Evolutionary conservation across 2,329 filamentous ascomycete species (phyloP).

Genomic region (Boeremia exigua): DNA sequence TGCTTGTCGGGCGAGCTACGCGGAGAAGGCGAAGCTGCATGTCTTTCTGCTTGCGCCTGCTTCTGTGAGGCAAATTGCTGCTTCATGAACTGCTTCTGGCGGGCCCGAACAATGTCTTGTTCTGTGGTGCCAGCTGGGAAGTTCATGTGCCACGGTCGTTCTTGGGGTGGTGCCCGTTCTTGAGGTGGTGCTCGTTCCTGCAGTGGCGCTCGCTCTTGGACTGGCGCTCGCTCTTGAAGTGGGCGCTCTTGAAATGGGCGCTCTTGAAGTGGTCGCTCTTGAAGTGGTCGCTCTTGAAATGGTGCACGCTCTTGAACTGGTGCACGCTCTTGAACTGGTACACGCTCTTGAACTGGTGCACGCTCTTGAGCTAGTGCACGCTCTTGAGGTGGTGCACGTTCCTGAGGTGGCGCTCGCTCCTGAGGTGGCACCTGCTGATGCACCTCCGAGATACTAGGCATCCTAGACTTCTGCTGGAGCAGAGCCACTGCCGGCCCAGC

Average conservation of each 20-base stretch:
- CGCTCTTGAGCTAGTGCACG: too few species aligned
- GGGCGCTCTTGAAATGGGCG: too few species aligned
- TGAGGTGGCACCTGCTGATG: slow-evolving; percentile 17
- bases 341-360: too few species aligned
- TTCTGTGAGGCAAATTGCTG: slow-evolving; percentile 42
- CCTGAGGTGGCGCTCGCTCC: too few species aligned
- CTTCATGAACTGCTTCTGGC: slow-evolving; percentile 45
- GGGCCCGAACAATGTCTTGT: slow-evolving; percentile 46
- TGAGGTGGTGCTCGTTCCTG: too few species aligned
- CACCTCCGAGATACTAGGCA: slow-evolving; percentile 46
- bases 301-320: background rate
- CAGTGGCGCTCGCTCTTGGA: too few species aligned
- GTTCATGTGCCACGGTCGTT: slow-evolving; percentile 44
- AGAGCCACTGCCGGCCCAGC: slow-evolving; percentile 21
- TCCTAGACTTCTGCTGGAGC: slow-evolving; percentile 35
- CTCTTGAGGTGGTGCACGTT: background rate
- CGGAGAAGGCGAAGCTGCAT: slow-evolving; percentile 41
- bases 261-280: too few species aligned
- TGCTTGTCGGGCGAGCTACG: slow-evolving; percentile 30
- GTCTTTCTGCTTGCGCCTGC: slow-evolving; percentile 40
- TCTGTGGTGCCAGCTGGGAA: slow-evolving; percentile 44
- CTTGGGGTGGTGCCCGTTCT: slow-evolving; percentile 7
- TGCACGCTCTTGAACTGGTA: too few species aligned
- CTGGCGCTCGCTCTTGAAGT: too few species aligned
- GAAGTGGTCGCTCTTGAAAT: slow-evolving; percentile 27